Evolutionary conservation across 2,329 filamentous ascomycete genomes (phyloP).

Genomic region (Ascocoryne sarcoides): DNA sequence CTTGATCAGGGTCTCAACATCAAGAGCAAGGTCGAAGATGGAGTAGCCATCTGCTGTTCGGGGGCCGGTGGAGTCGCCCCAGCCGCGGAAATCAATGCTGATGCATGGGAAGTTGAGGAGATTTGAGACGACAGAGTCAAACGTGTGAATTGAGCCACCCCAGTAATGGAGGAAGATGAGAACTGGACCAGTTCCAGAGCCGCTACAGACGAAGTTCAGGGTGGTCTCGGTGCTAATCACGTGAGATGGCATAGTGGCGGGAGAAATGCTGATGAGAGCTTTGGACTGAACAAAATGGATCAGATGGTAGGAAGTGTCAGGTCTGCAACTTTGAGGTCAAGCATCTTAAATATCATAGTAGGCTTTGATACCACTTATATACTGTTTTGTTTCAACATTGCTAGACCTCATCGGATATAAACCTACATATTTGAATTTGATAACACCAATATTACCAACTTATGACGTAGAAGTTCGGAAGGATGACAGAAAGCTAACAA

Average conservation of each 20-base stretch:
- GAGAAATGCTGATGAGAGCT: no score
- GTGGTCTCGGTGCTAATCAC: conserved; percentile 2
- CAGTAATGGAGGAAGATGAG: conserved; percentile 32
- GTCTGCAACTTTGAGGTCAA: no score
- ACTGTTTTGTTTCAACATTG: no score
- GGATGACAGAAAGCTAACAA: no score
- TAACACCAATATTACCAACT: no score
- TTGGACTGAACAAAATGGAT: no score
- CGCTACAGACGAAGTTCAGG: conserved; percentile 5
- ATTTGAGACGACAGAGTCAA: conserved; percentile 14
- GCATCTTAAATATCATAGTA: no score
- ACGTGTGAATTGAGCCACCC: conserved; percentile 31
- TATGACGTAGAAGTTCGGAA: no score
- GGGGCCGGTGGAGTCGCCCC: conserved; percentile 30
- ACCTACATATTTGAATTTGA: no score
- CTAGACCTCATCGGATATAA: no score
- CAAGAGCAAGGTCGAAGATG: conserved; percentile 19
- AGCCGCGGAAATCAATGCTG: conserved; percentile 31
- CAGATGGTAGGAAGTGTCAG: no score
- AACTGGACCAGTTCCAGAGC: conserved; percentile 3
- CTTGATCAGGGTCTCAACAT: conserved; percentile 19
- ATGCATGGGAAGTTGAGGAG: conserved; percentile 20
- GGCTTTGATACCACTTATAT: no score
- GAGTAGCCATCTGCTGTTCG: conserved; percentile 23
- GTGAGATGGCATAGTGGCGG: neutral